Percentiles rank a stretch among this genome's conserved stretches.
These are phyloP conservation scores for Sclerotinia glacialis DNA, from an alignment of 2,329 filamentous ascomycete species.

Conservation along the genomic window DNA sequence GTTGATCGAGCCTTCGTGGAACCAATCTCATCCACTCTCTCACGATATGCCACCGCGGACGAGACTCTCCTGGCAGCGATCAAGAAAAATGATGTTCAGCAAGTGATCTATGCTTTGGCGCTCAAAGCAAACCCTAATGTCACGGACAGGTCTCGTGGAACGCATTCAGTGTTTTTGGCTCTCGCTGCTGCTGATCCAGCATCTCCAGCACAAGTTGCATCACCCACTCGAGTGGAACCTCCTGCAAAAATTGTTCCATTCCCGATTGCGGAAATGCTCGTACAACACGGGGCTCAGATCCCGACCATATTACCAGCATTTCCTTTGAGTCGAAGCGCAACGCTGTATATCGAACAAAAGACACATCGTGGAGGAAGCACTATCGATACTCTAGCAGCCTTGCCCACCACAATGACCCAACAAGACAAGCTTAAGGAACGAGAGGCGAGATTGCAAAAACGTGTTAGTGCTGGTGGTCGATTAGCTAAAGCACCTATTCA, in stretches of 20 bases:
- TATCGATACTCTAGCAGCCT: slow-evolving; percentile 58
- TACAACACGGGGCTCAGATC: slow-evolving; percentile 92
- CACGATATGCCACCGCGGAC: slow-evolving; percentile 74
- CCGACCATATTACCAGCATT: slow-evolving; percentile 74
- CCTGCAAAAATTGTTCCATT: slow-evolving; percentile 63
- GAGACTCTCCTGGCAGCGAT: slow-evolving; percentile 89
- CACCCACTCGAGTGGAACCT: slow-evolving; percentile 44
- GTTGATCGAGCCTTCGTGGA: slow-evolving; percentile 80
- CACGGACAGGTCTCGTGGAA: slow-evolving; percentile 79
- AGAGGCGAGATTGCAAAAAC: slow-evolving; percentile 71
- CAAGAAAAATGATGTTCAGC: slow-evolving; percentile 93
- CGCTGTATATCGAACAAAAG: slow-evolving; percentile 82
- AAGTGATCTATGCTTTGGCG: slow-evolving; percentile 86
- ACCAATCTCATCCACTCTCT: slow-evolving; percentile 70
- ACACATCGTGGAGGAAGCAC: slow-evolving; percentile 46
- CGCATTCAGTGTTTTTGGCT: slow-evolving; percentile 85
- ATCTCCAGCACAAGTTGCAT: slow-evolving; percentile 56
- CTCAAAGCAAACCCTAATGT: slow-evolving; percentile 84
- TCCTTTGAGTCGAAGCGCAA: slow-evolving; percentile 75
- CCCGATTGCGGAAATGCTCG: slow-evolving; percentile 81
- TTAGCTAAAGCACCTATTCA: slow-evolving; percentile 49
- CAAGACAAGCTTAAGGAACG: slow-evolving; percentile 59
- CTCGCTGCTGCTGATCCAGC: slow-evolving; percentile 91
- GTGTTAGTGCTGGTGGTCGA: slow-evolving; percentile 73
- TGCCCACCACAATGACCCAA: slow-evolving; percentile 51